These are phyloP conservation scores for Microdochium bolleyi DNA, from an alignment of 2,329 filamentous ascomycete species.

Conservation along the genomic window DNA sequence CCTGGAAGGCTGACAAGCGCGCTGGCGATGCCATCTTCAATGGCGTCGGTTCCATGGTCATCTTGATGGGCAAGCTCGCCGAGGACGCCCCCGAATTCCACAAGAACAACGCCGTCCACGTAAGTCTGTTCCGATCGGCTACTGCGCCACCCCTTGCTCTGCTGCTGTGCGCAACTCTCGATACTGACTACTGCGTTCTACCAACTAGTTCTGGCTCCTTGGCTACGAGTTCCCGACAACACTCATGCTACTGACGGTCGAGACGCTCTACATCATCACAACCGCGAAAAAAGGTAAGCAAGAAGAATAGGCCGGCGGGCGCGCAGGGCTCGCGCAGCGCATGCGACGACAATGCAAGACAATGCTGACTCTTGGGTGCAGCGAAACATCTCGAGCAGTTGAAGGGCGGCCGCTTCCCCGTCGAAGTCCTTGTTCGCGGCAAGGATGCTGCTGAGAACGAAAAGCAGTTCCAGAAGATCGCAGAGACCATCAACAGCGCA, in stretches of 20 bases:
- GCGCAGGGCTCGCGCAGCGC: conserved; percentile 5
- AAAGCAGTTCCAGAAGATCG: conserved; percentile 77
- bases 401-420: conserved; percentile 83
- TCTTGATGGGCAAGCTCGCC: conserved; percentile 84
- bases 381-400: conserved; percentile 89
- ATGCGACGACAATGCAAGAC: conserved; percentile 1
- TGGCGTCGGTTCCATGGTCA: conserved; percentile 77
- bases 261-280: conserved; percentile 85
- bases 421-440: conserved; percentile 85
- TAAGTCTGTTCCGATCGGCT: conserved; percentile 36
- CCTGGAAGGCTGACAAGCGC: conserved; percentile 96
- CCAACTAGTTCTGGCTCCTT: conserved; percentile 82
- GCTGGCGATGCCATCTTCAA: conserved; percentile 77
- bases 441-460: conserved; percentile 90
- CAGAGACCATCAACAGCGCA: conserved; percentile 78
- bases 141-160: conserved; percentile 3
- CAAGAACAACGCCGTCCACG: conserved; percentile 96
- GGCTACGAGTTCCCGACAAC: conserved; percentile 98
- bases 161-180: conserved; percentile 11
- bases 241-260: conserved; percentile 82
- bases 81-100: conserved; percentile 80
- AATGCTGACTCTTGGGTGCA: conserved; percentile 29
- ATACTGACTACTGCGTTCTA: not conserved
- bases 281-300: conserved; percentile 87
- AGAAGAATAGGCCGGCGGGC: not conserved